Evolutionary conservation across 2,329 filamentous ascomycete genomes (phyloP), one percentile per base, ranked within the genome.

Genomic region (Pestalotiopsis sp.): DNA sequence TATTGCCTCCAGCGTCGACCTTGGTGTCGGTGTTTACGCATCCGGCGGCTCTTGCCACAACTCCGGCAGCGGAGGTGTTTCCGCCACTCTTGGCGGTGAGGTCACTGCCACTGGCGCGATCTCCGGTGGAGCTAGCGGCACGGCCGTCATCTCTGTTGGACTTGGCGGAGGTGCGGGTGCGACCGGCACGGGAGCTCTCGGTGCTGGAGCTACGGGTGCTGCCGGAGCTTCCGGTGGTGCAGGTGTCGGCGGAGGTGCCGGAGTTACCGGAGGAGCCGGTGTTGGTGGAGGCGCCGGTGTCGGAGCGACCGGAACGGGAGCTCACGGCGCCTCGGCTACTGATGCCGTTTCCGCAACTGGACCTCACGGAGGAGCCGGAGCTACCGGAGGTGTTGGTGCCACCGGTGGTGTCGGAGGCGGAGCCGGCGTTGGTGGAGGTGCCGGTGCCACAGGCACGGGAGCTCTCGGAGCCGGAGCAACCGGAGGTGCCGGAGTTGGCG

Each of bases 1-100:
- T 17, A 80, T 80, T 56, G 71, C 74, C 66, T 70, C 71, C 13
- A 74, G 17, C 57, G 25, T 67, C 36, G 52, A 64, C 17, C 17
- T 58, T 17, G 52, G 64, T 27, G 39, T 67, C 38, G 45, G 27
- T n/a, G 64, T 52, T 17, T 67, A 57, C 49, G 58, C 38, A 20
- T 27, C 14, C 38, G 64, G 23, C 52, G 64, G 64, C 39, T 38
- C 31, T 12, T 66, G 68, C 31, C 12, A 20, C 31, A 68, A 68
- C 67, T 39, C 36, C 14, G 67, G 62, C 36, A 52, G 41, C 27
- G 67, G 49, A 49, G 67, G 64, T 27, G 67, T 62, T 3, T 66
- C 41, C 23, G 39, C 64, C 39, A 25, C 52, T 7, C 27, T 68
- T 39, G 52, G 52, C 20, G 66, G 60, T 31, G 61, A 64, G 61